Evolutionary conservation across 2,329 filamentous ascomycete species (phyloP), one percentile per base, ranked within the genome.

Genomic region (Scytalidium lignicola): DNA sequence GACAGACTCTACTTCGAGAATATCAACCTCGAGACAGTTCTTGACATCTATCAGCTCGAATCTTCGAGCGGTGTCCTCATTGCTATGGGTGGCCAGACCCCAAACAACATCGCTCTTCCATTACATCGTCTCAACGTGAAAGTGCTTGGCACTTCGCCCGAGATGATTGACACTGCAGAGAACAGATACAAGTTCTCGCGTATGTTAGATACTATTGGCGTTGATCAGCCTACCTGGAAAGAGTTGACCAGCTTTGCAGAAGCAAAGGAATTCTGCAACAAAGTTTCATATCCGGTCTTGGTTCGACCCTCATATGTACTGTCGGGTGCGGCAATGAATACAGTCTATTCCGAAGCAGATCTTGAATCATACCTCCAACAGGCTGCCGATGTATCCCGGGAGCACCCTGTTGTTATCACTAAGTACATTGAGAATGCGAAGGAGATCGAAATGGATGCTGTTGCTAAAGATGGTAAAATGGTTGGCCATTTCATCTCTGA

Each of bases 361-460:
- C 75, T 99, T 51, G 88, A 89, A 61, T 85, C 78, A 62, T 97
- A 95, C 69, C 77, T 99, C 41, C 82, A 88, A 56, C 92, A 97
- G 71, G 93, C 93, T 47, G 88, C 82, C 6, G 91, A 95, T 57
- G 93, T 99, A 43, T 97, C 93, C 5, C 84, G 88, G 54, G 92
- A 97, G 54, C 89, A 97, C 67, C 93, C 93, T 1, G 93, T 99
- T 10, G 93, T 99, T 53, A 97, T 99, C 64, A 97, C 92, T 53
- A 99, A 99, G 74, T 99, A 97, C 72, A 97, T 99, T 58, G 93
- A 99, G 75, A 93, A 95, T 58, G 93, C 93, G 57, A 97, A 99
- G 76, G 93, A 99, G 69, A 97, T 99, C 55, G 93, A 99, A 71
- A 97, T 99, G 93, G 93, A 99, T 62, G 93, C 93, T 39, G 93